Base-by-base conservation (phyloP, 352 stramenopile genomes). In the Albugo laibachii region DNA sequence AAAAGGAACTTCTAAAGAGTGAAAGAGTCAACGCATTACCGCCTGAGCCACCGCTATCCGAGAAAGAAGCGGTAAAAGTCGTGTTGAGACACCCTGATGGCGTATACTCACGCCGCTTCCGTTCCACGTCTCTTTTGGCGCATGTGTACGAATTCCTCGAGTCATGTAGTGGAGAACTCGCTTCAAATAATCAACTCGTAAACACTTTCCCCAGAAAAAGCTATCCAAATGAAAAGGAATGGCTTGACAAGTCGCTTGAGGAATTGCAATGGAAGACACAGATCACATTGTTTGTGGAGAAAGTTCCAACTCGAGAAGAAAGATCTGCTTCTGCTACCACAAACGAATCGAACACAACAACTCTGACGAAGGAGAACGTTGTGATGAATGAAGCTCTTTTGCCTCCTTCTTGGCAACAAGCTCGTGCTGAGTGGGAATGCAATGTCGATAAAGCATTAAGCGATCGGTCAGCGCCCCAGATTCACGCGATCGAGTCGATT, bases 401-500 rank as follows among this genome's bases (percentile, higher is more conserved):
- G 34, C 53, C 63, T 21, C 42, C 43, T 11, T 36, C 39, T 8
- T 87, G 75, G 75, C 45, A 64, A 34, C 52, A 62, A 41, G 69
- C 75, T 46, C 58, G 61, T 21, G 50, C 58, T 18, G 48, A 31
- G 6, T 56, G 80, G 13, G 72, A 83, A 49, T 53, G 65, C 19
- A 50, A 47, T 31, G 59, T 84, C 36, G 75, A 87, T 49, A 59
- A 69, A 61, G 63, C 37, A 4, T 15, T 52, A 20, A 8, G 36
- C 36, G n/a, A 16, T 8, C 65, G 45, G 13, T 42, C 24, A 5
- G 39, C 52, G 19, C 65, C 68, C 21, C 65, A 64, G 3, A 79
- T 87, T 49, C 75, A 87, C 43, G 75, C 71, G 0, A 63, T 87
- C 42, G 75, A 87, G 49, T 70, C 71, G 8, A 53, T 66, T 16